Percentiles rank a stretch among this genome's conserved stretches.
Evolutionary conservation across 257 asterid species (phyloP).

Genomic region (Penstemon davidsonii): DNA sequence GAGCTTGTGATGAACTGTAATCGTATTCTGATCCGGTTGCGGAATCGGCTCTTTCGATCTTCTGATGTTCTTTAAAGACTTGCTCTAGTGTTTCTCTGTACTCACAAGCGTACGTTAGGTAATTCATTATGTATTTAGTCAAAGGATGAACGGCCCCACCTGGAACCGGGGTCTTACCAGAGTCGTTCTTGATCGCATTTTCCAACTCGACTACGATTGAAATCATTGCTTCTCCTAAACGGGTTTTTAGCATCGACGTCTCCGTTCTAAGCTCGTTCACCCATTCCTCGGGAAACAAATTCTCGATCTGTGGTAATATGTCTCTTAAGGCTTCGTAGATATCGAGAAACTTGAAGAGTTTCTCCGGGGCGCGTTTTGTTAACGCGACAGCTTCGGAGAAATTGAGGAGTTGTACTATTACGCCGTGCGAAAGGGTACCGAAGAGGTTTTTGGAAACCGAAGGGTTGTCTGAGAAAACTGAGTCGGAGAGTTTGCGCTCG

Average conservation of each 20-base stretch:
- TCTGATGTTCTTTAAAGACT: conserved; percentile 67
- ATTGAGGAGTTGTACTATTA: conserved; percentile 55
- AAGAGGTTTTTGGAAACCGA: conserved; percentile 35
- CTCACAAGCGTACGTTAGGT: conserved; percentile 47
- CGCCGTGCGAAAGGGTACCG: conserved; percentile 38
- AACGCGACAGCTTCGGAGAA: conserved; percentile 66
- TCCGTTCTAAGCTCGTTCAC: conserved; percentile 52
- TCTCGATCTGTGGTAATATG: conserved; percentile 30
- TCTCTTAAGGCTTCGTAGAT: conserved; percentile 68
- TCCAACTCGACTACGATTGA: conserved; percentile 62
- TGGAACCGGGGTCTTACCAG: conserved; percentile 62
- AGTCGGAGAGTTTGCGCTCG: conserved; percentile 52
- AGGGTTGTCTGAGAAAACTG: conserved; percentile 46
- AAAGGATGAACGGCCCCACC: conserved; percentile 93
- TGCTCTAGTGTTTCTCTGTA: conserved; percentile 69
- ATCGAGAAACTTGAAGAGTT: conserved; percentile 73
- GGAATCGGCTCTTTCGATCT: conserved; percentile 63
- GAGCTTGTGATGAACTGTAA: conserved; percentile 29
- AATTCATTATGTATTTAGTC: conserved; percentile 72
- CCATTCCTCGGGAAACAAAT: conserved; percentile 33
- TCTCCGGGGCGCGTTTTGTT: conserved; percentile 75
- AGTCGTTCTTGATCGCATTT: conserved; percentile 65
- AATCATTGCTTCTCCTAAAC: conserved; percentile 69
- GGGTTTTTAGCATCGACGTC: conserved; percentile 48
- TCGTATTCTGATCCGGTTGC: conserved; percentile 39